A percentile compares a stretch with the other conserved stretches of the same genome.
These are phyloP conservation scores for Zasmidium cellare DNA, from an alignment of 2,329 filamentous ascomycete genomes.

Conservation along the genomic window DNA sequence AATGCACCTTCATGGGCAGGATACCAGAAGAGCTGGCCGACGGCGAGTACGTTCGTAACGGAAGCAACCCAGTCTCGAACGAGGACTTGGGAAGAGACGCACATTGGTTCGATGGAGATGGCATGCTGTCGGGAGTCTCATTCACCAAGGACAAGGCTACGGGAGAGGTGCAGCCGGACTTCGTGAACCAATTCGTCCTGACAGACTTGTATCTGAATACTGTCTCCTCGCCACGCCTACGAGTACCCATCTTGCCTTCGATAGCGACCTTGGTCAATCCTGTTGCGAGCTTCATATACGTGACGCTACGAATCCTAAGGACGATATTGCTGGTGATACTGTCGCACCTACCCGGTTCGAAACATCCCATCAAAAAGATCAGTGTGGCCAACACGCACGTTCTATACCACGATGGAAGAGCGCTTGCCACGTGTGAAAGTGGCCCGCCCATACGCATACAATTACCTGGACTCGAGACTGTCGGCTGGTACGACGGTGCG, in stretches of 20 bases:
- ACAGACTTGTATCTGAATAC: constrained; percentile 65
- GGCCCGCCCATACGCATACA: constrained; percentile 67
- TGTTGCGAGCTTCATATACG: constrained; percentile 52
- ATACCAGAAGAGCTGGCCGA: constrained; percentile 67
- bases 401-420: constrained; percentile 67
- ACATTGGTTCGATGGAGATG: constrained; percentile 76
- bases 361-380: constrained; percentile 62
- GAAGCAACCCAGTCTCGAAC: constrained; percentile 66
- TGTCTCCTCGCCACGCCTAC: constrained; percentile 48
- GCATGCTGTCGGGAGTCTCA: constrained; percentile 69
- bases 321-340: constrained; percentile 59
- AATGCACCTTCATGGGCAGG: constrained; percentile 57
- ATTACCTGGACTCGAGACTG: constrained; percentile 64
- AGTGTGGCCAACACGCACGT: constrained; percentile 70
- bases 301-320: constrained; percentile 56
- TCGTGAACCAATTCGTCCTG: constrained; percentile 68
- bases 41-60: constrained; percentile 72
- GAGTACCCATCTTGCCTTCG: constrained; percentile 63
- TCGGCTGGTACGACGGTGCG: constrained; percentile 69
- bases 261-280: constrained; percentile 66
- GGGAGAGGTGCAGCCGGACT: constrained; percentile 56
- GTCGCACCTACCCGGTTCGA: constrained; percentile 59
- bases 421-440: constrained; percentile 69
- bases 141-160: constrained; percentile 51
- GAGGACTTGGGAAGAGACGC: constrained; percentile 61